Evolutionary conservation across 257 asterid species (phyloP).

Genomic region (Rubia yunnanensis): DNA sequence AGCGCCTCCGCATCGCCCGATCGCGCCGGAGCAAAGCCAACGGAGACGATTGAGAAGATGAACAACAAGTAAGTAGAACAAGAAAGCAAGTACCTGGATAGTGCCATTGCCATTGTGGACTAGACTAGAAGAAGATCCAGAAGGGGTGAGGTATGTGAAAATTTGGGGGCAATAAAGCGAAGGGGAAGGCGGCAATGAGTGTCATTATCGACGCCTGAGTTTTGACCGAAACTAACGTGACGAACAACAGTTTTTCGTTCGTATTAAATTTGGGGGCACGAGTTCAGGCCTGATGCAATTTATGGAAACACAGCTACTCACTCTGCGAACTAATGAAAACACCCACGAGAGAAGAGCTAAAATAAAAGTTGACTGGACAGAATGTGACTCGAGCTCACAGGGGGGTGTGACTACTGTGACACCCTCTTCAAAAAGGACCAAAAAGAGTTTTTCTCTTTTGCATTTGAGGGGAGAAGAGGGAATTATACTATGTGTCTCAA

Average conservation of each 20-base stretch:
- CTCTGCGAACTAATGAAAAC: slow-evolving; percentile 18
- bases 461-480: background rate
- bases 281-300: slow-evolving; percentile 21
- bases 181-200: slow-evolving; percentile 43
- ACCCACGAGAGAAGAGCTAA: slow-evolving; percentile 3
- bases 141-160: slow-evolving; percentile 4
- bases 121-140: slow-evolving; percentile 10
- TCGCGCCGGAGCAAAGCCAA: slow-evolving; percentile 23
- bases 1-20: slow-evolving; percentile 72
- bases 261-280: slow-evolving; percentile 6
- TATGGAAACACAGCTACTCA: slow-evolving; percentile 34
- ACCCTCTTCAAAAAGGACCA: background rate
- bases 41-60: slow-evolving; percentile 18
- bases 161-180: slow-evolving; percentile 18
- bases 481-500: too few species aligned
- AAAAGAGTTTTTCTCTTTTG: background rate
- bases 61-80: slow-evolving; percentile 13
- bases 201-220: slow-evolving; percentile 38
- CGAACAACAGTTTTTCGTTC: background rate
- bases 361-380: background rate
- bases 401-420: slow-evolving; percentile 3
- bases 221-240: slow-evolving; percentile 25
- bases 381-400: background rate
- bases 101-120: background rate
- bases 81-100: slow-evolving; percentile 10